These are phyloP conservation scores for Clonostachys solani DNA, from an alignment of 2,329 filamentous ascomycete species.

Conservation along the genomic window DNA sequence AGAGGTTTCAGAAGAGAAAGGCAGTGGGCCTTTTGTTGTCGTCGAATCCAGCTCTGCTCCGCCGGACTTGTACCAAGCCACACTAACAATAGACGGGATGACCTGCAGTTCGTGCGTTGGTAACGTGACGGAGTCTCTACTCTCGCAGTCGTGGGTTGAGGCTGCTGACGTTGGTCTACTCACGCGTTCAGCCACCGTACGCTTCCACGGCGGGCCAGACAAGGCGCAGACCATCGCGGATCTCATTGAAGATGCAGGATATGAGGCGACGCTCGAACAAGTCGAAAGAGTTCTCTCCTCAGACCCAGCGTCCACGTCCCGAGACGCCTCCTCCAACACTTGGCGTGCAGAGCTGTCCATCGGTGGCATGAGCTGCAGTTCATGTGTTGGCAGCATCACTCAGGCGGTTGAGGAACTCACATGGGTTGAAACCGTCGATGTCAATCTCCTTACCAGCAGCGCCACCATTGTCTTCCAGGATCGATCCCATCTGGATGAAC, in stretches of 20 bases:
- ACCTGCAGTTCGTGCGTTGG: constrained; percentile 7
- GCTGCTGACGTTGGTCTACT: constrained; percentile 36
- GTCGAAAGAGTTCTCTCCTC: neutral
- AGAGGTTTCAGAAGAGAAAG: neutral
- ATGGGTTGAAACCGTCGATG: constrained; percentile 44
- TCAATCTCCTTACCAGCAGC: constrained; percentile 17
- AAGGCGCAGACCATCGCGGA: neutral
- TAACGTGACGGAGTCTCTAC: constrained; percentile 19
- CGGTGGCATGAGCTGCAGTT: constrained; percentile 8
- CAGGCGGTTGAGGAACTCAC: constrained; percentile 29
- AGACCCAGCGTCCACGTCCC: neutral
- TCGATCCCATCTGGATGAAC: constrained; percentile 18
- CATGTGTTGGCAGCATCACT: constrained; percentile 5
- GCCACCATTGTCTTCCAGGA: constrained; percentile 10
- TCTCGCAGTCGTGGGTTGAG: constrained; percentile 37
- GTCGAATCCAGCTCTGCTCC: neutral
- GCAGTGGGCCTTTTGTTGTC: neutral
- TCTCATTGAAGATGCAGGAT: neutral
- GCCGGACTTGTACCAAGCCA: neutral
- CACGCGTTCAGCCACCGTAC: constrained; percentile 3
- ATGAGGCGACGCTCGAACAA: neutral
- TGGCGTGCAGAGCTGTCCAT: neutral
- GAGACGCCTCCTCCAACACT: neutral
- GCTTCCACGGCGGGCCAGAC: neutral
- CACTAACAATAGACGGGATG: constrained; percentile 4